Conservation (phyloP, 441 rosid genomes). For the Euphorbia schlechtendalii region DNA sequence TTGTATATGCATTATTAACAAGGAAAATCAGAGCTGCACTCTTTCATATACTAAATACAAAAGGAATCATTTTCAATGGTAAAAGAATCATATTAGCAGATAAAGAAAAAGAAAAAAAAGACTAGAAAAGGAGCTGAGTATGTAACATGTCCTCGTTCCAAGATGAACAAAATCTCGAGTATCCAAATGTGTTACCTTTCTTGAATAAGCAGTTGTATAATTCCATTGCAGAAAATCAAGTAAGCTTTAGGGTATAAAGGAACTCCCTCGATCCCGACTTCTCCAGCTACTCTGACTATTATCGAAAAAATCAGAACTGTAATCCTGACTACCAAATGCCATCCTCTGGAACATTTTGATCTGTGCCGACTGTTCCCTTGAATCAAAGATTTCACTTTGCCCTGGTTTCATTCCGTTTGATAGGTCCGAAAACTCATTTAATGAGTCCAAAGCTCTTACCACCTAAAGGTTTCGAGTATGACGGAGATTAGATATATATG, state of each 20-base stretch:
- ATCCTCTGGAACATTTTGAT: constrained; percentile 80
- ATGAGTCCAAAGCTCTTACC: constrained; percentile 72
- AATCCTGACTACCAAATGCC: constrained; percentile 91
- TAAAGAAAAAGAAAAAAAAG: not conserved
- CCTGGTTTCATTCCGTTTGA: constrained; percentile 90
- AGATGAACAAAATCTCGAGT: constrained; percentile 6
- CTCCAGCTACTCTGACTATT: constrained; percentile 68
- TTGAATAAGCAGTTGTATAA: not conserved
- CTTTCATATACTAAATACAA: constrained; percentile 14
- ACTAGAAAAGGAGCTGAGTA: constrained; percentile 5
- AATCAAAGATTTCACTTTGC: constrained; percentile 62
- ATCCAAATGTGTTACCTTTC: constrained; percentile 6
- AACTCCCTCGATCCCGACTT: constrained; percentile 36
- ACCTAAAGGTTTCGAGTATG: constrained; percentile 31
- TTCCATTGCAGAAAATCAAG: not conserved
- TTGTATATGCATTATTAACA: not conserved
- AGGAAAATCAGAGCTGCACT: not conserved
- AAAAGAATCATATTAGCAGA: constrained; percentile 14
- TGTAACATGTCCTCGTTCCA: constrained; percentile 6
- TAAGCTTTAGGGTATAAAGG: constrained; percentile 30
- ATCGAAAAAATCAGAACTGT: constrained; percentile 56
- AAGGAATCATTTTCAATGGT: constrained; percentile 3
- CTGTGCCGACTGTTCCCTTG: constrained; percentile 80
- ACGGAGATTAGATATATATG: not conserved
- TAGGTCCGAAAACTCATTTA: constrained; percentile 64